A percentile compares a stretch with the other conserved stretches of the same genome.
Evolutionary conservation across 2,329 filamentous ascomycete genomes (phyloP).

Genomic region (Exophiala sp.): DNA sequence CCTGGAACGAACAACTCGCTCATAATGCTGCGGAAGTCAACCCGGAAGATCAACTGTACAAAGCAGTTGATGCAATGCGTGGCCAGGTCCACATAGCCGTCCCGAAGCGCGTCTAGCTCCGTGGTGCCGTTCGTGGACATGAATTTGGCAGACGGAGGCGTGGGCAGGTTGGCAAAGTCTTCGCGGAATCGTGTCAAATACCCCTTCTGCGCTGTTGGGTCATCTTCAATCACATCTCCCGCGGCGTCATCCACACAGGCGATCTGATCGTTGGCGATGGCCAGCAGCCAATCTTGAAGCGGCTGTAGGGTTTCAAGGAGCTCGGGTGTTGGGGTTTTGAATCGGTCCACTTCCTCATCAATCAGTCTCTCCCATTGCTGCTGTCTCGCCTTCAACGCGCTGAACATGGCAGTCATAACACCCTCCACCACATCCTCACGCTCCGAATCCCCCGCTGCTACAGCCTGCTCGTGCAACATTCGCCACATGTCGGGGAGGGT

Average conservation of each 20-base stretch:
- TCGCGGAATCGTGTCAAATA: conserved; percentile 83
- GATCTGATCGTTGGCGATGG: conserved; percentile 97
- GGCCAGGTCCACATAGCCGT: conserved; percentile 90
- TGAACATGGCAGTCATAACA: conserved; percentile 92
- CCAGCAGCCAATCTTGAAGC: conserved; percentile 84
- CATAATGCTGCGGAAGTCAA: conserved; percentile 80
- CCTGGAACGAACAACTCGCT: conserved; percentile 78
- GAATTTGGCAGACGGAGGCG: conserved; percentile 60
- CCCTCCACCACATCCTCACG: conserved; percentile 88
- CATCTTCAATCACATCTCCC: conserved; percentile 65
- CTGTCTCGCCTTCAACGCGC: conserved; percentile 75
- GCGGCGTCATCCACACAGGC: conserved; percentile 87
- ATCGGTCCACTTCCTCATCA: conserved; percentile 74
- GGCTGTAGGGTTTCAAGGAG: conserved; percentile 64
- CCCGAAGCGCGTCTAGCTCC: conserved; percentile 69
- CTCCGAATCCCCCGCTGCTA: conserved; percentile 75
- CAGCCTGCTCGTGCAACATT: conserved; percentile 89
- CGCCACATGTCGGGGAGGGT: conserved; percentile 94
- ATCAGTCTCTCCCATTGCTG: conserved; percentile 80
- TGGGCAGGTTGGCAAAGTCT: conserved; percentile 74
- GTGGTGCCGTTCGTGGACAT: conserved; percentile 62
- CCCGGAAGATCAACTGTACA: conserved; percentile 75
- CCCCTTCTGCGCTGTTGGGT: conserved; percentile 64
- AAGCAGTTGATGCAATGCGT: conserved; percentile 90
- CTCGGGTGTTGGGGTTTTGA: conserved; percentile 50